phyloP scores from a whole-genome alignment of 345 rosid species.

The Citrus reticulata region DNA sequence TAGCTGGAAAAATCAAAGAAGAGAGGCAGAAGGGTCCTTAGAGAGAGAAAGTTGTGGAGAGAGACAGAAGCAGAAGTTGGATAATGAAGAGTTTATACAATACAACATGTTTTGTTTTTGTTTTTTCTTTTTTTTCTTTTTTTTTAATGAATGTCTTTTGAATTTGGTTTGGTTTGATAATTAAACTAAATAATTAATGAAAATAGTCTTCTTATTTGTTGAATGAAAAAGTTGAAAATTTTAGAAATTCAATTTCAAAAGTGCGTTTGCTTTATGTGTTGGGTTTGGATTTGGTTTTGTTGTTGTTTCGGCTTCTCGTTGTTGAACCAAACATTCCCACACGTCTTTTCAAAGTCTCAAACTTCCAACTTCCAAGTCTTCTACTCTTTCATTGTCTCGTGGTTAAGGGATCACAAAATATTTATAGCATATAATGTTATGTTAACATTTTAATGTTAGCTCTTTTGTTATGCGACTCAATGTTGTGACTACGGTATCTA shows the following conservation, averaged over 20 bases:
- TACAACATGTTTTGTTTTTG: neutral
- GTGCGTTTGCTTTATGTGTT: too few relatives aligned
- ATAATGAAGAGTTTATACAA: constrained; percentile 14
- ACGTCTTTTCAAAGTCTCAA: neutral
- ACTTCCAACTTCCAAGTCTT: too few relatives aligned
- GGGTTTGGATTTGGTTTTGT: neutral
- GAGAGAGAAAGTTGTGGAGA: constrained; percentile 5
- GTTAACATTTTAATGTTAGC: too few relatives aligned
- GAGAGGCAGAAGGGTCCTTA: neutral
- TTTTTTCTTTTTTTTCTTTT: neutral
- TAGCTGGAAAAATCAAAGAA: constrained; percentile 6
- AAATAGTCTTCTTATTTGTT: neutral
- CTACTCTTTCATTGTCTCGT: neutral
- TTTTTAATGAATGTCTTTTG: neutral
- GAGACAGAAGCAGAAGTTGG: constrained; percentile 5
- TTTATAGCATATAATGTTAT: too few relatives aligned
- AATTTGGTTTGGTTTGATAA: neutral
- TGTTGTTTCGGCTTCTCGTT: neutral
- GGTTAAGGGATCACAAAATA: too few relatives aligned
- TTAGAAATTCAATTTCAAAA: too few relatives aligned
- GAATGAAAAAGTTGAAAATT: neutral
- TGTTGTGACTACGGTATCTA: too few relatives aligned
- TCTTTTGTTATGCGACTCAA: too few relatives aligned
- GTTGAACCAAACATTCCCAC: neutral
- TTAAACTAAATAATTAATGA: neutral